A percentile compares a stretch with the other conserved stretches of the same genome.
These are phyloP conservation scores for Trypanosoma platydactyli DNA, from an alignment of 208 protist genomes.

Conservation along the genomic window DNA sequence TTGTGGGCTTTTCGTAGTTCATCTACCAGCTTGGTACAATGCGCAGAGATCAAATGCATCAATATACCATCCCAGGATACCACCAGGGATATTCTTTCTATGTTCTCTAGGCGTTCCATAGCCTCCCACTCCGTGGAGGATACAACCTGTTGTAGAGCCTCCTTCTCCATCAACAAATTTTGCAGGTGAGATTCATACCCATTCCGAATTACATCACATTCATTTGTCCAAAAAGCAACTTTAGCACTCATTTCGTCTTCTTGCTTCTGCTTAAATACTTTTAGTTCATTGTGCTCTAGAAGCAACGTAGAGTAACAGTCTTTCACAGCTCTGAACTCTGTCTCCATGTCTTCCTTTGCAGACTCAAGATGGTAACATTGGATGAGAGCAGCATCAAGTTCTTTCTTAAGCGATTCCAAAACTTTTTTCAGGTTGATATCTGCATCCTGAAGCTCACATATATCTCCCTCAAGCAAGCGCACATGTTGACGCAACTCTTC, in stretches of 20 bases:
- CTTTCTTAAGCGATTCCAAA: conserved; percentile 16
- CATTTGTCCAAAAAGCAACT: conserved; percentile 7
- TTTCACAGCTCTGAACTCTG: conserved; percentile 52
- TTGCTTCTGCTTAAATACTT: conserved; percentile 8
- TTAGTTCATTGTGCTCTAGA: conserved; percentile 50
- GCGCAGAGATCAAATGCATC: not conserved
- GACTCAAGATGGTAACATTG: conserved; percentile 1
- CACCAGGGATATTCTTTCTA: conserved; percentile 4
- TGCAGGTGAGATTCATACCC: conserved; percentile 12
- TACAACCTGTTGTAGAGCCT: conserved; percentile 5
- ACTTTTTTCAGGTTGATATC: conserved; percentile 8
- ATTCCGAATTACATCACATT: conserved; percentile 12
- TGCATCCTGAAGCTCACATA: conserved; percentile 25
- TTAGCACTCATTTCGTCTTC: conserved; percentile 29
- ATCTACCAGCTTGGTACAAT: not conserved
- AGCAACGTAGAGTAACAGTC: conserved; percentile 66
- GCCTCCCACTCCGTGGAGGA: not conserved
- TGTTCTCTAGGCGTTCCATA: conserved; percentile 3
- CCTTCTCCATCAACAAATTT: conserved; percentile 7
- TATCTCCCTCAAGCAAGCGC: conserved; percentile 15
- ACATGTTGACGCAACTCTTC: conserved; percentile 11
- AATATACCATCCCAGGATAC: not conserved
- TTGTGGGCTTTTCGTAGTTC: not conserved
- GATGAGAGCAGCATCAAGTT: conserved; percentile 5
- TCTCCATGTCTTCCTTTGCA: conserved; percentile 39